phyloP scores from a whole-genome alignment of 176 grass and related monocot species.

The Juncus inflexus region DNA sequence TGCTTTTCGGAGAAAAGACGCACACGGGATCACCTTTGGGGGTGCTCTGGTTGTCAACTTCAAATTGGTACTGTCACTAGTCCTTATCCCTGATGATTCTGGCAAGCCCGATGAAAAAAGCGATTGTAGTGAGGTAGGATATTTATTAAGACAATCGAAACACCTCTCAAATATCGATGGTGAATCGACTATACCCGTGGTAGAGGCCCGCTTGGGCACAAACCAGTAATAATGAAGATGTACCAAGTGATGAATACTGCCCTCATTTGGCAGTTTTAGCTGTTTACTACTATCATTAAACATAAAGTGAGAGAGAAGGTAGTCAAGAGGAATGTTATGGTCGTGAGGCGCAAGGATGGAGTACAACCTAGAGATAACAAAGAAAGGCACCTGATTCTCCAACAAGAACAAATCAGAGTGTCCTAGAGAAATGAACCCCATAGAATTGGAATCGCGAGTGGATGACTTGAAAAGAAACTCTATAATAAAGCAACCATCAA shows the following conservation, averaged over 20 bases:
- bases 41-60: constrained; percentile 10
- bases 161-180: too few relatives aligned
- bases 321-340: not conserved
- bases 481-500: not conserved
- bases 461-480: not conserved
- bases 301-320: not conserved
- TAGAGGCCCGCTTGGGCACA: not conserved
- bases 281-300: not conserved
- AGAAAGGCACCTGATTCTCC: not conserved
- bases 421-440: not conserved
- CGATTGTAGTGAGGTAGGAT: too few relatives aligned
- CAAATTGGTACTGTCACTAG: too few relatives aligned
- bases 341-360: not conserved
- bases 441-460: not conserved
- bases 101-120: too few relatives aligned
- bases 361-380: not conserved
- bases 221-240: constrained; percentile 9
- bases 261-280: not conserved
- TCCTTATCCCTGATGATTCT: too few relatives aligned
- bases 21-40: not conserved
- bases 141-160: too few relatives aligned
- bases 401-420: constrained; percentile 11
- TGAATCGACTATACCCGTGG: not conserved
- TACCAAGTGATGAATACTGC: not conserved
- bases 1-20: not conserved